A percentile compares a stretch with the other conserved stretches of the same genome.
phyloP scores from a whole-genome alignment of 2,329 filamentous ascomycete species.

The Xylaria sp. region DNA sequence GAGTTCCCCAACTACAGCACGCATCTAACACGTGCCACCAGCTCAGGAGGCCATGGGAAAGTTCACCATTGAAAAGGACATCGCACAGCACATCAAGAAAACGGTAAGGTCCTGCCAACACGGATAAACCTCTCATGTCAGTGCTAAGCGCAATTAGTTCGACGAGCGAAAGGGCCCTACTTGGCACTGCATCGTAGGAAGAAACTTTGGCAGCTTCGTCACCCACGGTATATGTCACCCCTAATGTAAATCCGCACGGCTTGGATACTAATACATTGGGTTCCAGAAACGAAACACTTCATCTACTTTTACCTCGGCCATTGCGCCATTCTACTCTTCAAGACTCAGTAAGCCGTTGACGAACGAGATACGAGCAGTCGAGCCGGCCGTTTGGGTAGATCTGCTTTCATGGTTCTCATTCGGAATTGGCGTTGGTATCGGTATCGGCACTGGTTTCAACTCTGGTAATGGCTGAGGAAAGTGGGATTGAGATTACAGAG shows the following conservation, averaged over 20 bases:
- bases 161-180: conserved; percentile 96
- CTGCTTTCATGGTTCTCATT: background rate
- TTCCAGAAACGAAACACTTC: conserved; percentile 95
- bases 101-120: conserved; percentile 34
- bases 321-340: conserved; percentile 97
- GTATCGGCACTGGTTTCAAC: conserved; percentile 8
- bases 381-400: conserved; percentile 4
- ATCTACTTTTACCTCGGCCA: conserved; percentile 99
- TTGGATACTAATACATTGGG: conserved; percentile 19
- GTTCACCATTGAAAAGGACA: conserved; percentile 66
- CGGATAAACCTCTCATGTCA: background rate
- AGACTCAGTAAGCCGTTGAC: conserved; percentile 75
- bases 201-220: conserved; percentile 99
- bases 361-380: background rate
- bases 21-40: conserved; percentile 40
- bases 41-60: conserved; percentile 68
- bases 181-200: conserved; percentile 98
- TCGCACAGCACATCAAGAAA: conserved; percentile 45
- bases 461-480: conserved; percentile 10
- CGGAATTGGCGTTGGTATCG: background rate
- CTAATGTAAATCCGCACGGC: background rate
- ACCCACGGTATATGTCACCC: conserved; percentile 76
- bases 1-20: background rate
- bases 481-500: background rate
- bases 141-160: conserved; percentile 64